Base-by-base conservation (phyloP, 2,329 filamentous ascomycete species). In the Phaeophleospora eucalypticola region DNA sequence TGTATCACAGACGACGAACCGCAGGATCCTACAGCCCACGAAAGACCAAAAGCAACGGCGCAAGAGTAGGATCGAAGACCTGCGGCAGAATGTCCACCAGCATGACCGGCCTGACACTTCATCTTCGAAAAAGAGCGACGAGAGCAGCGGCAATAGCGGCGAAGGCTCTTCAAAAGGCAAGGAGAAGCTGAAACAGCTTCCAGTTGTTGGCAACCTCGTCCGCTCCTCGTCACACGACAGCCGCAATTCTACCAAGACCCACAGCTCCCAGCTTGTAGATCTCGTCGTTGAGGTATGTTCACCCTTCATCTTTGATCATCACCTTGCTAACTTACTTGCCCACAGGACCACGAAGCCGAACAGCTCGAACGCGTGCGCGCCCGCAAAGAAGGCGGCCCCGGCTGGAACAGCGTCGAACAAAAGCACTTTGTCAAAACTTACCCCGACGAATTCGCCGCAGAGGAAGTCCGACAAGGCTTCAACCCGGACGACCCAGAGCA, bases 191-290 rank as follows among this genome's bases (percentile, higher is more conserved):
- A 32, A 53, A 21, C 41, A 57, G 2, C 45, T 59, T 4, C 68
- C 67, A 3, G 46, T 68, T 7, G 53, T 71, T 4, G 60, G 64
- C 39, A 66, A 63, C 7, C 59, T 75, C 47, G 59, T 74, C 14
- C 69, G 71, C 36, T 69, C 72, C 48, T 63, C 76, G 39, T 80
- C 78, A 4, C 71, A 72, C 18, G 69, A 68, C 4, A 42, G 43
- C 6, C 38, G 24, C 21, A 34, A 44, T 20, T 65, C 62, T 4
- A 65, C 62, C 7, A 75, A 77, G 48, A 83, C 80, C 1, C 76
- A 77, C 53, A 72, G 71, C 50, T 81, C 79, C 53, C 82, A 86
- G 56, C 68, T 86, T 4, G 82, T 86, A 9, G 82, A 86, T 61
- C 68, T 86, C 3, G 76, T 85, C 0, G 79, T 86, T 7, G 81